phyloP scores from a whole-genome alignment of 768 basidiomycete genomes.

The Lactarius sanguifluus region DNA sequence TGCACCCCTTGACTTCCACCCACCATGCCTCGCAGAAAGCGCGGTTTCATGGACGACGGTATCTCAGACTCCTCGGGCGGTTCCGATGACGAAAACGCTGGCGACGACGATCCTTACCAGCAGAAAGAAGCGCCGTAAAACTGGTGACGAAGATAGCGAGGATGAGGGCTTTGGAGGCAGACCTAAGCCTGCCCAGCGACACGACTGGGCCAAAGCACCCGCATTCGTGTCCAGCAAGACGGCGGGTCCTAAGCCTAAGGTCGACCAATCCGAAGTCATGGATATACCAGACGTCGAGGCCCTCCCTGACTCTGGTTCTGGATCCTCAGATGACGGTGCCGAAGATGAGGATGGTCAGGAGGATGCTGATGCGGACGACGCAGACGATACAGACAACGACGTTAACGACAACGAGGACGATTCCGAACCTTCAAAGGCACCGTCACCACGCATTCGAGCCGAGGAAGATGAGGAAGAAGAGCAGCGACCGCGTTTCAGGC shows the following conservation, averaged over 20 bases:
- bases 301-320: constrained; percentile 35
- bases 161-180: constrained; percentile 36
- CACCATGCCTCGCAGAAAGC: constrained; percentile 73
- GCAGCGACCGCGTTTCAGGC: constrained; percentile 43
- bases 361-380: constrained; percentile 37
- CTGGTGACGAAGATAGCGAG: constrained; percentile 71
- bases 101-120: constrained; percentile 74
- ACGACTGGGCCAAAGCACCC: constrained; percentile 75
- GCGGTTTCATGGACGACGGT: constrained; percentile 68
- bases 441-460: constrained; percentile 55
- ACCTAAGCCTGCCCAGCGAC: constrained; percentile 42
- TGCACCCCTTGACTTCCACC: constrained; percentile 4
- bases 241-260: constrained; percentile 30
- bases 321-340: constrained; percentile 41
- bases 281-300: constrained; percentile 34
- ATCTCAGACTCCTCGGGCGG: constrained; percentile 66
- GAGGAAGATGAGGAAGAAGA: constrained; percentile 50
- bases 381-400: constrained; percentile 37
- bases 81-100: constrained; percentile 54
- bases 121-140: constrained; percentile 66
- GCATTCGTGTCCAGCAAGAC: constrained; percentile 63
- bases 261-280: constrained; percentile 43
- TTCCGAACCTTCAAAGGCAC: constrained; percentile 51
- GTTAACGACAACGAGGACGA: constrained; percentile 43
- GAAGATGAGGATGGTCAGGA: constrained; percentile 32